Evolutionary conservation across 805 yeast genomes (phyloP).

Genomic region (Metschnikowia lochheadii): DNA sequence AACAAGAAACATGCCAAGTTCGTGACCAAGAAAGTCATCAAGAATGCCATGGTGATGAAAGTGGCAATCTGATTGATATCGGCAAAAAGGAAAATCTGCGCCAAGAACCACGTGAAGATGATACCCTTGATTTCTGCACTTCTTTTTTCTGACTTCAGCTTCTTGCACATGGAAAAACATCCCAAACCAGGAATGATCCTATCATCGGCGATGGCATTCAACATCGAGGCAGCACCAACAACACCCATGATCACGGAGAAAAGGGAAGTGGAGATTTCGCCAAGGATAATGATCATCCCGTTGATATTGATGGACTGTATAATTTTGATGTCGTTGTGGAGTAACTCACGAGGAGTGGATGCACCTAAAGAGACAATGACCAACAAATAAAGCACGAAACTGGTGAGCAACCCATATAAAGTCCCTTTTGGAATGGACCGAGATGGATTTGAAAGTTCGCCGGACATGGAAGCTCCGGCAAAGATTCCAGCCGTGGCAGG

Average conservation of each 20-base stretch:
- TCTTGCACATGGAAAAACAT: slow-evolving; percentile 41
- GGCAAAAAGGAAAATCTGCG: slow-evolving; percentile 82
- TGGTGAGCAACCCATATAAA: slow-evolving; percentile 70
- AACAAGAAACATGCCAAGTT: slow-evolving; percentile 89
- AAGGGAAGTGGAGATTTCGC: slow-evolving; percentile 88
- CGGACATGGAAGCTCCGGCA: slow-evolving; percentile 99
- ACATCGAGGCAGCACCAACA: slow-evolving; percentile 88
- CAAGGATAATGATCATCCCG: slow-evolving; percentile 66
- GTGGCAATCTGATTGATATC: slow-evolving; percentile 94
- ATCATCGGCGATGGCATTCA: slow-evolving; percentile 90
- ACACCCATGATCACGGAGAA: slow-evolving; percentile 94
- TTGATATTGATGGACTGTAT: slow-evolving; percentile 76
- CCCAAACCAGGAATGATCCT: slow-evolving; percentile 76
- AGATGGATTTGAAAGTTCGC: slow-evolving; percentile 83
- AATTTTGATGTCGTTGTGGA: slow-evolving; percentile 76
- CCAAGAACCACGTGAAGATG: slow-evolving; percentile 70
- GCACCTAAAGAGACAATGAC: slow-evolving; percentile 80
- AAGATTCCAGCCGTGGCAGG: slow-evolving; percentile 98
- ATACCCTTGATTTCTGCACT: slow-evolving; percentile 66
- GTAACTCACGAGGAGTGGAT: slow-evolving; percentile 73
- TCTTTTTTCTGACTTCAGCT: slow-evolving; percentile 37
- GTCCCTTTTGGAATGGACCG: slow-evolving; percentile 93
- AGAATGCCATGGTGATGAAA: slow-evolving; percentile 92
- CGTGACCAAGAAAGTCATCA: slow-evolving; percentile 93
- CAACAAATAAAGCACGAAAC: slow-evolving; percentile 70